These are phyloP conservation scores for Penicillium lividum DNA, from an alignment of 495 filamentous ascomycete genomes.

Conservation along the genomic window DNA sequence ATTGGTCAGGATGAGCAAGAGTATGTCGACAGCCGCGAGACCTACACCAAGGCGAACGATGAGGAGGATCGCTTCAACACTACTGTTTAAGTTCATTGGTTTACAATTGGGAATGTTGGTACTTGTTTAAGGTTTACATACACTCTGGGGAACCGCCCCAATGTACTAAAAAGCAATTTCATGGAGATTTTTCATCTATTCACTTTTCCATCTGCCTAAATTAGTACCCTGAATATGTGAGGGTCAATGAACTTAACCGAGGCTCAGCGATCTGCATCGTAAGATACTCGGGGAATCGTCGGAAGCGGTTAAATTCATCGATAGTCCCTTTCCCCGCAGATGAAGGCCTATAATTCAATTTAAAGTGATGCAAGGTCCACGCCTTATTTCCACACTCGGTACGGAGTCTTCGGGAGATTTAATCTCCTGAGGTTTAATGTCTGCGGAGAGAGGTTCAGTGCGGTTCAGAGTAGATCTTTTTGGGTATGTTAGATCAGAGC, in stretches of 20 bases:
- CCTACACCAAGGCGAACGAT: constrained; percentile 40
- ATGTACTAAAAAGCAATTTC: constrained; percentile 2
- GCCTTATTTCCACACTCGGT: not conserved
- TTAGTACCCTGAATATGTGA: too few species aligned
- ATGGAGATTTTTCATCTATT: not conserved
- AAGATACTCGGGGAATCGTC: constrained; percentile 24
- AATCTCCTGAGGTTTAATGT: not conserved
- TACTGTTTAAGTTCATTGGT: constrained; percentile 32
- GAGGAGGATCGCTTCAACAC: constrained; percentile 49
- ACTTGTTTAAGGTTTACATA: constrained; percentile 8
- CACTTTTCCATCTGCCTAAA: not conserved
- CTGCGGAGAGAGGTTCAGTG: not conserved
- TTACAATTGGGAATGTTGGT: not conserved
- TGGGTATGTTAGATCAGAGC: not conserved
- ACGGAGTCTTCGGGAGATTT: constrained; percentile 1
- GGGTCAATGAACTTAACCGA: not conserved
- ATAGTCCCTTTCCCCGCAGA: constrained; percentile 21
- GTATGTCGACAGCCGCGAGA: constrained; percentile 38
- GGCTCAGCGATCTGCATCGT: constrained; percentile 14
- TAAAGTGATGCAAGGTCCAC: constrained; percentile 1
- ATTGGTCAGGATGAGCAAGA: constrained; percentile 45
- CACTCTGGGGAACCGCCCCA: not conserved
- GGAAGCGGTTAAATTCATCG: constrained; percentile 24
- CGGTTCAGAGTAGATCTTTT: not conserved
- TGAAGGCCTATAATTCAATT: constrained; percentile 1